Conservation (phyloP, 1,284 basidiomycete genomes). For the Leccinum solheimii region DNA sequence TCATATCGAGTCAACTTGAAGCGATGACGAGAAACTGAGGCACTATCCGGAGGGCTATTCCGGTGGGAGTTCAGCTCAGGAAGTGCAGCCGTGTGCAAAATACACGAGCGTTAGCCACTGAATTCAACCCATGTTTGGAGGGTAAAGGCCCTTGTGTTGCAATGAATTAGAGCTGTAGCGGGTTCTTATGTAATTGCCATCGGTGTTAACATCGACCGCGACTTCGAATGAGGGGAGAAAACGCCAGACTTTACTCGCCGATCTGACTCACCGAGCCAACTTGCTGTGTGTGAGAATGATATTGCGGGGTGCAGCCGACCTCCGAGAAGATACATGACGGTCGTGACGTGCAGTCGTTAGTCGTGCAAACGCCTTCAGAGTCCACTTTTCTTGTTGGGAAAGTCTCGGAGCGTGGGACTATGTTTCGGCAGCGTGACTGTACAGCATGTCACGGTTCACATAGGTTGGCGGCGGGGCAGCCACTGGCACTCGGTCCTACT, state of each 20-base stretch:
- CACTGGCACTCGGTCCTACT: background rate
- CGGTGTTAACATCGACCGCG: slow-evolving; percentile 23
- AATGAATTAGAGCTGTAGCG: slow-evolving; percentile 22
- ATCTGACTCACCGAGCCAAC: slow-evolving; percentile 32
- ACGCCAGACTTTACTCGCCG: slow-evolving; percentile 32
- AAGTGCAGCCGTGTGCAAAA: slow-evolving; percentile 25
- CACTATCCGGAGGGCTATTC: slow-evolving; percentile 4
- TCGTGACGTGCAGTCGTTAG: background rate
- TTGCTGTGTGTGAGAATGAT: slow-evolving; percentile 35
- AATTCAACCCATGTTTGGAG: slow-evolving; percentile 24
- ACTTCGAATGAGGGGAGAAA: slow-evolving; percentile 20
- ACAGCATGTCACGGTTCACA: slow-evolving; percentile 13
- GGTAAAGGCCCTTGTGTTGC: slow-evolving; percentile 7
- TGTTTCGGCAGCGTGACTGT: background rate
- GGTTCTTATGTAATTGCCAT: slow-evolving; percentile 20
- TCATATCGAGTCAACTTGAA: slow-evolving; percentile 29
- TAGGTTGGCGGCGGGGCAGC: slow-evolving; percentile 3
- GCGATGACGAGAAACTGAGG: slow-evolving; percentile 22
- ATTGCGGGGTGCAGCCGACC: slow-evolving; percentile 12
- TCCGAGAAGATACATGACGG: slow-evolving; percentile 12
- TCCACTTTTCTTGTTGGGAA: background rate
- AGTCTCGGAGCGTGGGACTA: background rate
- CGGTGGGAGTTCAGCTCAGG: slow-evolving; percentile 12
- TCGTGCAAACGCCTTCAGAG: background rate
- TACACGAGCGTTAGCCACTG: slow-evolving; percentile 3